Percentiles rank a stretch among this genome's conserved stretches.
Evolutionary conservation across 345 rosid genomes (phyloP).

Genomic region (Brassica carinata): DNA sequence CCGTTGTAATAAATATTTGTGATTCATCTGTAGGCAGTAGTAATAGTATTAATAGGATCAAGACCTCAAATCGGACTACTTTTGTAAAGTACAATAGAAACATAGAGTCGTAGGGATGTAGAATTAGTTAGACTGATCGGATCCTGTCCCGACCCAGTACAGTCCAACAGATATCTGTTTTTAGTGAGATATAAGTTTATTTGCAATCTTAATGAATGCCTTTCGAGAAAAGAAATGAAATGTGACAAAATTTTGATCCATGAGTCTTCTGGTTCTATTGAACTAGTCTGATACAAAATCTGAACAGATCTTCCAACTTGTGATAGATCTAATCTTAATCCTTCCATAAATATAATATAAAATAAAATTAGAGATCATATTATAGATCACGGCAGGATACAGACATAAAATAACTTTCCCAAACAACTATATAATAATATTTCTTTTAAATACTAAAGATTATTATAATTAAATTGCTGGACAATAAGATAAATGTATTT

Average conservation of each 20-base stretch:
- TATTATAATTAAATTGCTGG: slow-evolving; percentile 17
- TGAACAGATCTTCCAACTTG: slow-evolving; percentile 44
- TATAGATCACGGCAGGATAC: slow-evolving; percentile 25
- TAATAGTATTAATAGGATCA: slow-evolving; percentile 24
- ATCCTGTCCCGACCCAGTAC: neutral
- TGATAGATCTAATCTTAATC: slow-evolving; percentile 32
- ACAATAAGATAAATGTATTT: neutral
- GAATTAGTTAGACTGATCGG: neutral
- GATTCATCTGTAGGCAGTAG: slow-evolving; percentile 33
- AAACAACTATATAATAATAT: neutral
- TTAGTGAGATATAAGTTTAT: neutral
- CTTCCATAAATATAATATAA: neutral
- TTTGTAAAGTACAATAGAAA: neutral
- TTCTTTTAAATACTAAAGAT: neutral
- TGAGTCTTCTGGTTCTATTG: slow-evolving; percentile 19
- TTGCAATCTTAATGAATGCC: neutral
- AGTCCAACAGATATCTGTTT: neutral
- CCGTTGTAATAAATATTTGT: slow-evolving; percentile 19
- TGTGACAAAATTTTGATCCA: slow-evolving; percentile 3
- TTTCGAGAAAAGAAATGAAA: slow-evolving; percentile 3
- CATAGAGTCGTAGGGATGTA: neutral
- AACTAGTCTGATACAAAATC: slow-evolving; percentile 35
- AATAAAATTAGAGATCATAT: slow-evolving; percentile 20
- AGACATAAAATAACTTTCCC: slow-evolving; percentile 40
- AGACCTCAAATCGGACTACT: neutral